Conservation (phyloP, 23 red algal species). For the Gracilaria gracilis region DNA sequence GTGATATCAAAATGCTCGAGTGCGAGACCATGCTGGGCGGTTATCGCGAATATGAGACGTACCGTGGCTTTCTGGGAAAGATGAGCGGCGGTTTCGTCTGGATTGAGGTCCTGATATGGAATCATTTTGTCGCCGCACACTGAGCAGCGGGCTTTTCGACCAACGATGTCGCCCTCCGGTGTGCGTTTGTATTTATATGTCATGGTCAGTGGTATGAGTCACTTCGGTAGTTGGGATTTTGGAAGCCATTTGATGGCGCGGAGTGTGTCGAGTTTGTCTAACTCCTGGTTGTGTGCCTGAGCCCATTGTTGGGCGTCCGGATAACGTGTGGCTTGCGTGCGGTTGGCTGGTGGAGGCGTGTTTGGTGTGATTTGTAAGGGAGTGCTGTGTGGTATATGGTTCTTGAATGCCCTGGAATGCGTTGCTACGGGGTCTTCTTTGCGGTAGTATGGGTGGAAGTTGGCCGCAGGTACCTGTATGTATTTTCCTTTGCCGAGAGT, state of each 20-base stretch:
- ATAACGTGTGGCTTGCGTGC: background rate
- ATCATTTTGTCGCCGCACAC: background rate
- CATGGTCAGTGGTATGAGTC: slow-evolving; percentile 2
- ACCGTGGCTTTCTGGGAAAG: background rate
- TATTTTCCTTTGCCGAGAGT: background rate
- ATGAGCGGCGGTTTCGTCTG: background rate
- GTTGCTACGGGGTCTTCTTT: background rate
- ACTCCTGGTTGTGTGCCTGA: slow-evolving; percentile 4
- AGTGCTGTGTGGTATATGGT: background rate
- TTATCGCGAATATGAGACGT: background rate
- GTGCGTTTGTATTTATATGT: background rate
- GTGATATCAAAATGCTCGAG: slow-evolving; percentile 37
- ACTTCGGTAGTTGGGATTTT: background rate
- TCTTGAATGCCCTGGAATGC: background rate
- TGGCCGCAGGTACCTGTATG: background rate
- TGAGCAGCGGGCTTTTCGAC: background rate
- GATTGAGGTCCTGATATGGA: background rate
- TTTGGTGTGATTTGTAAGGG: background rate
- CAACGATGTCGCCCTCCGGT: background rate
- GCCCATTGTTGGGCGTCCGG: background rate
- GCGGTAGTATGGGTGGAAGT: background rate
- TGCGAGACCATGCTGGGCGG: background rate
- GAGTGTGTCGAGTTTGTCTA: background rate
- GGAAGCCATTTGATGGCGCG: slow-evolving; percentile 21
- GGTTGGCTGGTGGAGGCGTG: background rate